Percentiles rank a stretch among this genome's conserved stretches.
Conservation (phyloP, 2,329 filamentous ascomycete genomes). For the Colletotrichum liaoningense region DNA sequence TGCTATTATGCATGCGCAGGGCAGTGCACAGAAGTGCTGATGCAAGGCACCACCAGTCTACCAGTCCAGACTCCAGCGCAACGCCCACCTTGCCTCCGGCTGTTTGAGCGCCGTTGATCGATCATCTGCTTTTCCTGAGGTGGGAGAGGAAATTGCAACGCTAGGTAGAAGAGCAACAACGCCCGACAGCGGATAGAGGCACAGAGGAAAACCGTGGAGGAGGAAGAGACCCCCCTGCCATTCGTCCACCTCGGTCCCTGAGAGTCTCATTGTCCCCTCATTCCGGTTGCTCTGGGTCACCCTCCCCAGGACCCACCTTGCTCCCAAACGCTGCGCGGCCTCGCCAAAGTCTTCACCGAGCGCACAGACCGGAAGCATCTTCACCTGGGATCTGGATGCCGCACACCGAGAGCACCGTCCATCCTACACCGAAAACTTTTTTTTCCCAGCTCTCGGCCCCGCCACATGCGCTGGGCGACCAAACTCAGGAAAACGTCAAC, state of each 20-base stretch:
- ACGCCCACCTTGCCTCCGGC: conserved; percentile 8
- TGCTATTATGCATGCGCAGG: conserved; percentile 1
- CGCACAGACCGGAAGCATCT: conserved; percentile 2
- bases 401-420: not conserved
- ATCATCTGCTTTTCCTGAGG: conserved; percentile 12
- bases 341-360: not conserved
- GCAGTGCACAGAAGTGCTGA: conserved; percentile 15
- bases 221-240: conserved; percentile 14
- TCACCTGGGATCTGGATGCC: not conserved
- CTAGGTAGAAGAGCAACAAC: not conserved
- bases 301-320: not conserved
- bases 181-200: not conserved
- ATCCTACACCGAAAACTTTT: conserved; percentile 33
- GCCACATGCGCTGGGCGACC: not conserved
- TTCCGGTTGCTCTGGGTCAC: conserved; percentile 8
- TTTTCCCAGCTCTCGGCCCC: conserved; percentile 15
- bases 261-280: conserved; percentile 29
- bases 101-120: not conserved
- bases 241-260: conserved; percentile 17
- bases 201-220: too few relatives aligned
- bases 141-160: conserved; percentile 16
- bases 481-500: not conserved
- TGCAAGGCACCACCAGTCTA: conserved; percentile 23
- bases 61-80: not conserved
- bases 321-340: conserved; percentile 1